Conservation (phyloP, 1,139 yeast genomes). For the Casaregolazyma lundiana region DNA sequence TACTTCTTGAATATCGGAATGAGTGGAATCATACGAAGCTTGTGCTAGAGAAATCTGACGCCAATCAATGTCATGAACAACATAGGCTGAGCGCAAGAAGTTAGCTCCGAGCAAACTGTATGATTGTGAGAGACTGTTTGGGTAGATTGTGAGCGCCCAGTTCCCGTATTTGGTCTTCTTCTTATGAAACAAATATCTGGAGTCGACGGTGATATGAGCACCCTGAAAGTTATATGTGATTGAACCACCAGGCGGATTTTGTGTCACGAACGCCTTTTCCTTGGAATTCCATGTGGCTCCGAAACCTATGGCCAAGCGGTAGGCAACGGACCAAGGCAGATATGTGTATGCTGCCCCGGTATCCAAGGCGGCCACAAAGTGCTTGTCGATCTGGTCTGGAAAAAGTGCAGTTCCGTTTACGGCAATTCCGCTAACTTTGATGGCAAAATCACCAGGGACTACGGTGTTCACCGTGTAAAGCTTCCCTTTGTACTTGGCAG, state of each 20-base stretch:
- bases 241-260: slow-evolving; percentile 8
- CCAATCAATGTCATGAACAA: slow-evolving; percentile 58
- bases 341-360: slow-evolving; percentile 13
- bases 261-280: slow-evolving; percentile 15
- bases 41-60: slow-evolving; percentile 22
- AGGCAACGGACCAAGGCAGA: slow-evolving; percentile 20
- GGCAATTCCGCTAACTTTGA: slow-evolving; percentile 19
- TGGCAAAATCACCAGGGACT: slow-evolving; percentile 8
- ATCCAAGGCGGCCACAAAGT: slow-evolving; percentile 9
- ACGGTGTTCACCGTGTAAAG: slow-evolving; percentile 33
- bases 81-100: slow-evolving; percentile 66
- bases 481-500: slow-evolving; percentile 48
- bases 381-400: too few species aligned
- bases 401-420: slow-evolving; percentile 30
- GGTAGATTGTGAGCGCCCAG: background rate
- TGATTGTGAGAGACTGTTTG: background rate
- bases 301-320: slow-evolving; percentile 14
- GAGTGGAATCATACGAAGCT: slow-evolving; percentile 17
- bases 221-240: slow-evolving; percentile 41
- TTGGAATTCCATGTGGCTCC: slow-evolving; percentile 15
- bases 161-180: background rate
- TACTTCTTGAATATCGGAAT: slow-evolving; percentile 24
- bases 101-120: slow-evolving; percentile 61
- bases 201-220: slow-evolving; percentile 39
- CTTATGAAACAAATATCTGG: slow-evolving; percentile 13